Conservation (phyloP, 106 monocot genomes). For the Ottelia alismoides region DNA sequence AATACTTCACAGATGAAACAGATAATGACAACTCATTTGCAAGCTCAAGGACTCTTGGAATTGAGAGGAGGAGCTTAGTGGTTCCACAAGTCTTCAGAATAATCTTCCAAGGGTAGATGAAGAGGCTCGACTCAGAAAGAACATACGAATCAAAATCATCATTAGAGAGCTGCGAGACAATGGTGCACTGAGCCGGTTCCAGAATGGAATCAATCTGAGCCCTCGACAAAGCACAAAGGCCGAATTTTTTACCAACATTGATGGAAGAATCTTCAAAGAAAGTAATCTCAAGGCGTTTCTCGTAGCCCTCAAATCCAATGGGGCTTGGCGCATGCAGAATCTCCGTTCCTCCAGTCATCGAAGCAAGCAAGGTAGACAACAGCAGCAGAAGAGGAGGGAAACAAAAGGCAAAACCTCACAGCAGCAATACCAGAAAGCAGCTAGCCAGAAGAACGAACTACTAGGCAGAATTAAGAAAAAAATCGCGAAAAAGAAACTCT, state of each 20-base stretch:
- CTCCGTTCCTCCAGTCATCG: constrained; percentile 3
- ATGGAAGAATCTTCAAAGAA: too few relatives aligned
- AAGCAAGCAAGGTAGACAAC: constrained; percentile 23
- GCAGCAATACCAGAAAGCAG: constrained; percentile 29
- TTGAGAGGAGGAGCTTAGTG: constrained; percentile 66
- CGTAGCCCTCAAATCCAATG: constrained; percentile 95
- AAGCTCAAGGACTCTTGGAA: constrained; percentile 70
- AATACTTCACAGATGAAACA: constrained; percentile 57
- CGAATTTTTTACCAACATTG: too few relatives aligned
- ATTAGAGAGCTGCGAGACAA: constrained; percentile 76
- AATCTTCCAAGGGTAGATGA: constrained; percentile 66
- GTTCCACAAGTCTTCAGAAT: constrained; percentile 93
- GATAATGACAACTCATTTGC: constrained; percentile 32
- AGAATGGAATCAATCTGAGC: constrained; percentile 65
- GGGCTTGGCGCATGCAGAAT: constrained; percentile 20
- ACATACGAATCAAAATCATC: constrained; percentile 84
- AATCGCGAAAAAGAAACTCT: constrained; percentile 16
- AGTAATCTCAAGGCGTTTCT: constrained; percentile 82
- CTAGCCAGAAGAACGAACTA: constrained; percentile 26
- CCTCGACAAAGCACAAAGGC: constrained; percentile 57
- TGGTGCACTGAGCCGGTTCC: constrained; percentile 61
- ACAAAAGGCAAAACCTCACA: not conserved
- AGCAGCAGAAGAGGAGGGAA: not conserved
- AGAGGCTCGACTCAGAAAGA: constrained; percentile 94
- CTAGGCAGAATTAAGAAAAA: not conserved